Percentiles rank a stretch among this genome's conserved stretches.
These are phyloP conservation scores for Begonia fuchsioides DNA, from an alignment of 306 rosid species.

Conservation along the genomic window DNA sequence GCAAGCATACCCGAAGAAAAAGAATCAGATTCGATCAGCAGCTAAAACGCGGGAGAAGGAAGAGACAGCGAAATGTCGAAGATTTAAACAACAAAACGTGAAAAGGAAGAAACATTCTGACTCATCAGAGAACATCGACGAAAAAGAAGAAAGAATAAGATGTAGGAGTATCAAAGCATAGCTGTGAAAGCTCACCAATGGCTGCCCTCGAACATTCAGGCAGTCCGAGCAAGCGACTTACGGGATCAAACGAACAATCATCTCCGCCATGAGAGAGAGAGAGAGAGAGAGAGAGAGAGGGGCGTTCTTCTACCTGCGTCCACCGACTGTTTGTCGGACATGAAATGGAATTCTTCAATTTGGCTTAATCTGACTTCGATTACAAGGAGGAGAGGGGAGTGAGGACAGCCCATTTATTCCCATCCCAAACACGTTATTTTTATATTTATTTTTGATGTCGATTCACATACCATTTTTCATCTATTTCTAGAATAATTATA, in stretches of 20 bases:
- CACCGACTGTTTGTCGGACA: slow-evolving; percentile 42
- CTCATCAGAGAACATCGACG: neutral
- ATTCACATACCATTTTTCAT: too few species aligned
- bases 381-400: slow-evolving; percentile 11
- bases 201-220: slow-evolving; percentile 15
- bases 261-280: neutral
- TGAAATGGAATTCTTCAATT: slow-evolving; percentile 20
- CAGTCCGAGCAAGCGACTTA: slow-evolving; percentile 7
- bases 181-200: neutral
- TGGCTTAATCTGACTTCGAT: slow-evolving; percentile 16
- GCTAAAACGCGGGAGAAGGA: slow-evolving; percentile 7
- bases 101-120: slow-evolving; percentile 12
- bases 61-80: slow-evolving; percentile 5
- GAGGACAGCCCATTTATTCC: neutral
- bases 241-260: slow-evolving; percentile 15
- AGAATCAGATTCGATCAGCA: slow-evolving; percentile 18
- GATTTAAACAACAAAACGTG: slow-evolving; percentile 6
- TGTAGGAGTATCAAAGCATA: slow-evolving; percentile 5
- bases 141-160: neutral
- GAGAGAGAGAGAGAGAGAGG: neutral
- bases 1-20: slow-evolving; percentile 7
- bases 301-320: slow-evolving; percentile 5
- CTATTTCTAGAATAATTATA: too few species aligned
- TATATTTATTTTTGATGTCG: too few species aligned
- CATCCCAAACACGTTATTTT: too few species aligned